These are phyloP conservation scores for Xylariomycetidae sp. DNA, from an alignment of 2,329 filamentous ascomycete genomes.

Conservation along the genomic window DNA sequence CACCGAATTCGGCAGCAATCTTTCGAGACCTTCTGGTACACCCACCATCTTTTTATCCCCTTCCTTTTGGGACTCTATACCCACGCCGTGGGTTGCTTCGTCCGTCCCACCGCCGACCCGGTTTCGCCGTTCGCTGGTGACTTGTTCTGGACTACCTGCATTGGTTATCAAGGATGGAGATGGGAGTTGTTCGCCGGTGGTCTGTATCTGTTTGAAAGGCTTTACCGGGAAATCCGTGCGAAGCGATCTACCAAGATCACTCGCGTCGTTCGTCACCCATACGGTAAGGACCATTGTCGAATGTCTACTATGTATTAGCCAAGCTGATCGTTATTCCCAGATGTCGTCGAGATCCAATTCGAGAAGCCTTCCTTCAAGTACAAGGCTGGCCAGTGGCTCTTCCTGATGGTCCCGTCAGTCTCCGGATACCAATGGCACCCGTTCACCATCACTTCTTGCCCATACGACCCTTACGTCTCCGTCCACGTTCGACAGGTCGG, in stretches of 20 bases:
- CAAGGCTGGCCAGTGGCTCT: constrained; percentile 97
- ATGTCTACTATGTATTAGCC: too few species aligned
- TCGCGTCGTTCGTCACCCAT: constrained; percentile 91
- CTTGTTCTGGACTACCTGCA: constrained; percentile 84
- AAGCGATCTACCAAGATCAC: constrained; percentile 83
- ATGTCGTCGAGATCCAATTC: constrained; percentile 97
- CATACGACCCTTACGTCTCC: constrained; percentile 90
- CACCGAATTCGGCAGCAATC: constrained; percentile 92
- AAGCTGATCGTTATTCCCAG: too few species aligned
- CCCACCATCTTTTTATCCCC: constrained; percentile 95
- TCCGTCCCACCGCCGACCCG: constrained; percentile 69
- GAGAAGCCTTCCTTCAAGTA: constrained; percentile 94
- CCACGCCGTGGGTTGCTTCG: constrained; percentile 93
- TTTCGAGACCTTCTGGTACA: constrained; percentile 99
- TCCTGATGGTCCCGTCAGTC: constrained; percentile 86
- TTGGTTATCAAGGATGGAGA: constrained; percentile 94
- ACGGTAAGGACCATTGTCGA: constrained; percentile 58
- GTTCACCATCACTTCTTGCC: constrained; percentile 98
- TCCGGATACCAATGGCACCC: constrained; percentile 95
- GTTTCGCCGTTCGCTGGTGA: constrained; percentile 81
- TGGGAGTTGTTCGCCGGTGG: constrained; percentile 89
- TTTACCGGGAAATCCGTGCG: constrained; percentile 86
- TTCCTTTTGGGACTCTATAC: constrained; percentile 93
- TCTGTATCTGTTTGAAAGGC: constrained; percentile 79
- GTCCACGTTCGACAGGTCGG: constrained; percentile 95